A percentile compares a stretch with the other conserved stretches of the same genome.
Conservation (phyloP, 2,329 filamentous ascomycete species). For the Arthrobotrys conoides region DNA sequence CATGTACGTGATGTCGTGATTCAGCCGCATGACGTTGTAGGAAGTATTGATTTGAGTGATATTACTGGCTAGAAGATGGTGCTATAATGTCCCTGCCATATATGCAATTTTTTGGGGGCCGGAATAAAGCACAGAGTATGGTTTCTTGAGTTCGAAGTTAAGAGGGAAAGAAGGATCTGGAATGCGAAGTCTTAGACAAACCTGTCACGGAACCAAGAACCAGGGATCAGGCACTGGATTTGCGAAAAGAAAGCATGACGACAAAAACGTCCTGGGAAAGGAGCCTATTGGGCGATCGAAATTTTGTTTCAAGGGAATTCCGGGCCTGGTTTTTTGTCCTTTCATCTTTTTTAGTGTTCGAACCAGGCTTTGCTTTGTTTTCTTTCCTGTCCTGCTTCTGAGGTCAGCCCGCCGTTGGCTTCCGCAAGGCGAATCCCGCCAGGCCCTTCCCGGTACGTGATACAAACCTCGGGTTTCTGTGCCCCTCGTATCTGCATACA, state of each 20-base stretch:
- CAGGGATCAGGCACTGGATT: slow-evolving; percentile 21
- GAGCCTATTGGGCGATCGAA: slow-evolving; percentile 47
- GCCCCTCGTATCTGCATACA: slow-evolving; percentile 5
- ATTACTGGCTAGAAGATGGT: not conserved
- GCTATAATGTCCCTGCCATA: slow-evolving; percentile 16
- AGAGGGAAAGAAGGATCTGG: not conserved
- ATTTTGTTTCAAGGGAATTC: slow-evolving; percentile 25
- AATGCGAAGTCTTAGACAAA: slow-evolving; percentile 46
- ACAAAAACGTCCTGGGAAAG: slow-evolving; percentile 34
- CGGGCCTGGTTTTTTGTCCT: slow-evolving; percentile 32
- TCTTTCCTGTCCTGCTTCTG: not conserved
- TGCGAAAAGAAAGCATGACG: slow-evolving; percentile 20
- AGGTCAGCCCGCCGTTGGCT: slow-evolving; percentile 16
- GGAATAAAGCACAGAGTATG: not conserved
- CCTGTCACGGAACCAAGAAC: slow-evolving; percentile 40
- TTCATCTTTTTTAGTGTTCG: slow-evolving; percentile 9
- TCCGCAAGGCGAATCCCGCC: slow-evolving; percentile 40
- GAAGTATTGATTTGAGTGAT: not conserved
- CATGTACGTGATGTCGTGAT: slow-evolving; percentile 4
- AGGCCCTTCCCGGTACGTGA: slow-evolving; percentile 10
- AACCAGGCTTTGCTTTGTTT: slow-evolving; percentile 8
- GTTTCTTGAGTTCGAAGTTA: not conserved
- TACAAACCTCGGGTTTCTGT: slow-evolving; percentile 16
- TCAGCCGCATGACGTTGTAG: slow-evolving; percentile 26
- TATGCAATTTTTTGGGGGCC: not conserved